phyloP scores from a whole-genome alignment of 768 basidiomycete species.

The Calocybe gangraenosa region DNA sequence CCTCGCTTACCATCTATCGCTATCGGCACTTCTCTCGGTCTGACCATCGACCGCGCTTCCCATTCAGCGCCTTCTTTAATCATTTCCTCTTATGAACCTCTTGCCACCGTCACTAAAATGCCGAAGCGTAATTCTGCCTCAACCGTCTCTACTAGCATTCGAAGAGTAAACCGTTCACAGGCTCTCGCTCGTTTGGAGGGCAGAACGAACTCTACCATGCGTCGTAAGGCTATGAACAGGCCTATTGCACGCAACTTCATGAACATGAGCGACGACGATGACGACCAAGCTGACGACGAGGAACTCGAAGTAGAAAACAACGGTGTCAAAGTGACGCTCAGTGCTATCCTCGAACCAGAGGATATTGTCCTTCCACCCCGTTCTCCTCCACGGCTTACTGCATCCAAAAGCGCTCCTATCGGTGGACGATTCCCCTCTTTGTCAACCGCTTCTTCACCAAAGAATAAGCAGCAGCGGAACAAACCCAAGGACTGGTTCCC shows the following conservation, averaged over 20 bases:
- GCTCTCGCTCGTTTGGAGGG: slow-evolving; percentile 68
- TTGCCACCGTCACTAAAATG: slow-evolving; percentile 12
- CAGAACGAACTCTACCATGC: slow-evolving; percentile 23
- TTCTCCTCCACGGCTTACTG: slow-evolving; percentile 12
- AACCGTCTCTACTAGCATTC: slow-evolving; percentile 43
- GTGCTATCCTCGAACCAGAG: slow-evolving; percentile 30
- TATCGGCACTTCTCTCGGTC: slow-evolving; percentile 21
- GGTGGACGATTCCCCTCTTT: slow-evolving; percentile 12
- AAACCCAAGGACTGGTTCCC: slow-evolving; percentile 46
- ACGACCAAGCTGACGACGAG: slow-evolving; percentile 34
- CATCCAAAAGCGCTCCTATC: slow-evolving; percentile 10
- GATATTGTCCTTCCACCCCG: slow-evolving; percentile 30
- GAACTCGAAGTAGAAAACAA: slow-evolving; percentile 30
- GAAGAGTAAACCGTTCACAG: slow-evolving; percentile 46
- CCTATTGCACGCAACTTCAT: slow-evolving; percentile 48
- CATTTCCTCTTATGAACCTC: slow-evolving; percentile 20
- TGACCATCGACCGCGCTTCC: slow-evolving; percentile 18
- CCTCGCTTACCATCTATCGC: slow-evolving; percentile 30
- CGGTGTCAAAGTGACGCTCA: slow-evolving; percentile 10
- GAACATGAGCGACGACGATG: slow-evolving; percentile 65
- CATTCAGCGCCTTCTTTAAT: slow-evolving; percentile 16
- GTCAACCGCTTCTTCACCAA: slow-evolving; percentile 10
- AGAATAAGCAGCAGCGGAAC: slow-evolving; percentile 16
- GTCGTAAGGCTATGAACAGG: slow-evolving; percentile 15
- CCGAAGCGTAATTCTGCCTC: slow-evolving; percentile 21